Evolutionary conservation across 1,284 basidiomycete genomes (phyloP).

Genomic region (Termitomyces sp.): DNA sequence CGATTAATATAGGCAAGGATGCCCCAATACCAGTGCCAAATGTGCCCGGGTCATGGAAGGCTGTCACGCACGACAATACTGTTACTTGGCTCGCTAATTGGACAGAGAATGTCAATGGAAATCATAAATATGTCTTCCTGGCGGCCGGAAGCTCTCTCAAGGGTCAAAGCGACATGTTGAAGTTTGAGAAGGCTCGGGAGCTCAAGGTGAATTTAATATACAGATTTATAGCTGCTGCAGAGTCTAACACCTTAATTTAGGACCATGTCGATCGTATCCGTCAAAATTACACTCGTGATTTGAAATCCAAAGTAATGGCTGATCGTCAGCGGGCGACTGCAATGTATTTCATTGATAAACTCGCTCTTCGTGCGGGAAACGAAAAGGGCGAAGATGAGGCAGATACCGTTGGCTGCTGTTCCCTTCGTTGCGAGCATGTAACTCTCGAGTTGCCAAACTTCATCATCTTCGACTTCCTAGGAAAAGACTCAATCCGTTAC

Average conservation of each 20-base stretch:
- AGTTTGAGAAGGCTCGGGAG: conserved; percentile 95
- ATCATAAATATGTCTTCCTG: conserved; percentile 94
- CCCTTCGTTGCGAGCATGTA: conserved; percentile 90
- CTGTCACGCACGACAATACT: conserved; percentile 83
- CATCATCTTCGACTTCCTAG: conserved; percentile 92
- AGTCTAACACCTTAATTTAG: conserved; percentile 36
- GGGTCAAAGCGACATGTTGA: conserved; percentile 92
- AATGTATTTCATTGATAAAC: conserved; percentile 94
- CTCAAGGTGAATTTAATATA: conserved; percentile 64
- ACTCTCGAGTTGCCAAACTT: conserved; percentile 82
- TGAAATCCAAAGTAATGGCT: conserved; percentile 87
- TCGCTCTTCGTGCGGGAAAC: conserved; percentile 94
- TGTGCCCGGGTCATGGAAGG: conserved; percentile 84
- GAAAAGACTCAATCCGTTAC: conserved; percentile 97
- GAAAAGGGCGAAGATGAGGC: conserved; percentile 98
- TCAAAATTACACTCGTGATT: conserved; percentile 77
- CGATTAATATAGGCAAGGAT: conserved; percentile 84
- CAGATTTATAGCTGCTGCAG: neutral
- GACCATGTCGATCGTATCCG: conserved; percentile 88
- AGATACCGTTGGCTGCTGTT: conserved; percentile 96
- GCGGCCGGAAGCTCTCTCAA: conserved; percentile 92
- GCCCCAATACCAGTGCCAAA: conserved; percentile 78
- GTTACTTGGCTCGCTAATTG: conserved; percentile 98
- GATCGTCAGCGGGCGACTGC: conserved; percentile 92
- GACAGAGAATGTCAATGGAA: conserved; percentile 93